Base-by-base conservation (phyloP, 768 basidiomycete genomes). In the Lentinus brumalis region DNA sequence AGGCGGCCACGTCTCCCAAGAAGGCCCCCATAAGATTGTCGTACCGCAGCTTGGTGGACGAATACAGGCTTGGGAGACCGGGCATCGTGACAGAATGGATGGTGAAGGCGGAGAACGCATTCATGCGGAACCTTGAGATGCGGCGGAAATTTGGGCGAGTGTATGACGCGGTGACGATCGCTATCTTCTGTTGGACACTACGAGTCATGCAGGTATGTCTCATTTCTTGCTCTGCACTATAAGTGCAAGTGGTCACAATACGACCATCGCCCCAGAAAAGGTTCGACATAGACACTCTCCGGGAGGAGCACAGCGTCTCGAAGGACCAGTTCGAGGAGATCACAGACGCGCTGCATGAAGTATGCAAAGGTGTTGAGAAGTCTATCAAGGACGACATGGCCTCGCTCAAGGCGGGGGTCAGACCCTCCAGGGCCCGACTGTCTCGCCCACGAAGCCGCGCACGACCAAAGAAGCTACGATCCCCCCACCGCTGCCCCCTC, bases 131-230 rank as follows among this genome's bases (percentile, higher is more conserved):
- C 50, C 56, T 57, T 7, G 58, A 64, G 39, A 59, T 70, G 18
- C 56, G 61, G 15, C 60, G 60, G 26, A 50, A 56, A 35, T 51
- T 69, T 12, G 57, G 29, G 12, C 53, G 30, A 9, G 57, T 65
- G 11, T 58, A 63, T 35, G 67, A 66, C 51, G 56, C 59, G n/a
- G 41, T 71, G 21, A 66, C 59, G 8, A 40, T 68, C 31, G 63
- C 66, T 12, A 67, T 74, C 8, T 71, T 73, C 41, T 61, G 66
- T 16, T 74, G 73, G 73, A 60, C 62, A 3, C 67, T 64, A 30
- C 47, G 58, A 16, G 52, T 68, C n/a, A 57, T 67, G 57, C 47
- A 32, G 59, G 66, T 67, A 35, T 44, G 64, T 60, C 1, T 38
- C 50, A 31, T 7, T 8, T 50, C 11, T 31, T 2, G 5, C 32